These are phyloP conservation scores for Paramyrothecium roridum DNA, from an alignment of 2,329 filamentous ascomycete genomes.

Conservation along the genomic window DNA sequence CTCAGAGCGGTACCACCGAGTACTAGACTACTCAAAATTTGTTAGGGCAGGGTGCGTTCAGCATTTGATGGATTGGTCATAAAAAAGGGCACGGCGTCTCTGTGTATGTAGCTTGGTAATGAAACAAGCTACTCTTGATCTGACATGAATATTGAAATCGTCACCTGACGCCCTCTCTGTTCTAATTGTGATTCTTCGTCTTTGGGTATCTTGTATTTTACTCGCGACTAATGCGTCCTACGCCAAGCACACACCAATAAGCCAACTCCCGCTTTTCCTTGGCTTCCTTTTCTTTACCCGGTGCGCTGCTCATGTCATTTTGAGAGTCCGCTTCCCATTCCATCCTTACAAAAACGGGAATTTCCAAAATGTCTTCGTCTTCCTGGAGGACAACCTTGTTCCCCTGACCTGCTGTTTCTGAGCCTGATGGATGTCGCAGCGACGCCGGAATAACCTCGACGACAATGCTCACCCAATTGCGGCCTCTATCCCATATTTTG, in stretches of 20 bases:
- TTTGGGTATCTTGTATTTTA: conserved; percentile 37
- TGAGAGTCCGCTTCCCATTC: conserved; percentile 80
- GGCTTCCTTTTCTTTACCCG: conserved; percentile 53
- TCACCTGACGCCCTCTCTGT: conserved; percentile 6
- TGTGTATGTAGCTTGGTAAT: conserved; percentile 47
- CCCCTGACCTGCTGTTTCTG: not conserved
- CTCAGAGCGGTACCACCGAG: conserved; percentile 73
- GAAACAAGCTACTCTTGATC: conserved; percentile 41
- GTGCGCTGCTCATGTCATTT: conserved; percentile 58
- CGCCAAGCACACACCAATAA: conserved; percentile 91
- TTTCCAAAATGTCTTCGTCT: conserved; percentile 71
- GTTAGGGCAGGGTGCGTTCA: conserved; percentile 26
- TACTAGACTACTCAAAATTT: conserved; percentile 63
- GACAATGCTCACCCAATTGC: conserved; percentile 94
- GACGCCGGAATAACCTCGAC: conserved; percentile 78
- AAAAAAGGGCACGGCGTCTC: conserved; percentile 46
- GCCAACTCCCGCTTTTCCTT: conserved; percentile 84
- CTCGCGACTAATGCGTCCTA: conserved; percentile 70
- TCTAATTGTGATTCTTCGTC: conserved; percentile 25
- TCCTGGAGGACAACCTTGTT: conserved; percentile 39
- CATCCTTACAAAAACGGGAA: conserved; percentile 88
- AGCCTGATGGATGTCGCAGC: conserved; percentile 36
- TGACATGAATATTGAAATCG: conserved; percentile 11
- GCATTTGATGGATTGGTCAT: conserved; percentile 32
- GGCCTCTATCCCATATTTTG: conserved; percentile 91